phyloP scores from a whole-genome alignment of 169 alveolate genomes.

The Plasmodium falciparum region DNA sequence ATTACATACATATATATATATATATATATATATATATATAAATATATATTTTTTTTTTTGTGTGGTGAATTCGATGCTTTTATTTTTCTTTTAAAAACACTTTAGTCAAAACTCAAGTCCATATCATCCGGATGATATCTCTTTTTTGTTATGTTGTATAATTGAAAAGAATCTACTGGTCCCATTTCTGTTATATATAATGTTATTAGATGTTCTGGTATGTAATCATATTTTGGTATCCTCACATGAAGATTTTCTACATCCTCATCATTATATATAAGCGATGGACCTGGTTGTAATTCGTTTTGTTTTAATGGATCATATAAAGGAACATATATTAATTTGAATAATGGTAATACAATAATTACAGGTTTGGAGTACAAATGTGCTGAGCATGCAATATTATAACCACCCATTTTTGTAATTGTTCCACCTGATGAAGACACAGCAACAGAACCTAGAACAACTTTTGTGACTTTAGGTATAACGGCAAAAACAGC shows the following conservation, averaged over 20 bases:
- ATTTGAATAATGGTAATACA: constrained; percentile 70
- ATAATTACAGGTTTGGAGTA: constrained; percentile 57
- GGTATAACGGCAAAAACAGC: constrained; percentile 77
- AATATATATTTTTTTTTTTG: too few relatives aligned
- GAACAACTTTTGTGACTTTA: constrained; percentile 59
- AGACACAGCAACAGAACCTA: constrained; percentile 73
- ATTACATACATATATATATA: background rate
- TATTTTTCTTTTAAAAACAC: too few relatives aligned
- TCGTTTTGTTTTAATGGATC: constrained; percentile 68
- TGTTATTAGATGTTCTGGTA: constrained; percentile 53
- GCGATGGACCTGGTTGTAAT: constrained; percentile 71
- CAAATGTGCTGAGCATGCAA: constrained; percentile 71
- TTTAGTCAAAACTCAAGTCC: constrained; percentile 66
- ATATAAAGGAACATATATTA: constrained; percentile 72
- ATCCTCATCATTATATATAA: constrained; percentile 43
- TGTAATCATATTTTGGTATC: constrained; percentile 70
- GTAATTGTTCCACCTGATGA: constrained; percentile 75
- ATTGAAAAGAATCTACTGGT: constrained; percentile 68
- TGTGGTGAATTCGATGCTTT: too few relatives aligned
- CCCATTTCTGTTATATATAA: constrained; percentile 69
- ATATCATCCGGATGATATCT: constrained; percentile 70
- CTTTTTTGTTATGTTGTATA: constrained; percentile 49
- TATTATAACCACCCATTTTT: constrained; percentile 71
- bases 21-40: background rate
- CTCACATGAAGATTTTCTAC: constrained; percentile 51